phyloP scores from a whole-genome alignment of 352 stramenopile genomes.

The Phytopythium oedochilum region DNA sequence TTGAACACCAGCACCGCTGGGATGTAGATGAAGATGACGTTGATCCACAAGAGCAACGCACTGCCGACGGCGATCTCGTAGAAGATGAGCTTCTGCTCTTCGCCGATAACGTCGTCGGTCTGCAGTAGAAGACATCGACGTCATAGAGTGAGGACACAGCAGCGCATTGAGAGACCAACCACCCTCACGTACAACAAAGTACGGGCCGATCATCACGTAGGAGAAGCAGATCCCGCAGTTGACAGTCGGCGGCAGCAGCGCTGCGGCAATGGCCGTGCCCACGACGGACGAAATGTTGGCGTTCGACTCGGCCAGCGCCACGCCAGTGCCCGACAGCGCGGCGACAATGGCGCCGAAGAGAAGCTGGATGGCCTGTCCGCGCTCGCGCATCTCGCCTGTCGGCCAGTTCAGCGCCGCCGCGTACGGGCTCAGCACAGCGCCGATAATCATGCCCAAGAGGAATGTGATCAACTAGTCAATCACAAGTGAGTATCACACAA shows the following conservation, averaged over 20 bases:
- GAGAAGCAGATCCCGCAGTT: conserved; percentile 86
- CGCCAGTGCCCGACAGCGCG: conserved; percentile 65
- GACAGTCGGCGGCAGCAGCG: conserved; percentile 78
- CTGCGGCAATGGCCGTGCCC: conserved; percentile 81
- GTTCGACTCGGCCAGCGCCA: conserved; percentile 81
- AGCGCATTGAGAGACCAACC: too few species aligned
- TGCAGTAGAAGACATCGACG: conserved; percentile 4
- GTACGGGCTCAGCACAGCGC: conserved; percentile 73
- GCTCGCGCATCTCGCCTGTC: conserved; percentile 76
- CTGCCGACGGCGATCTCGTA: conserved; percentile 85
- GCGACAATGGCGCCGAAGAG: conserved; percentile 80
- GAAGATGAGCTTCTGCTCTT: conserved; percentile 83
- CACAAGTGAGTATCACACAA: not conserved
- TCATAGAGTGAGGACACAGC: not conserved
- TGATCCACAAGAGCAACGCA: conserved; percentile 82
- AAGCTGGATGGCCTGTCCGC: conserved; percentile 72
- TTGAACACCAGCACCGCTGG: conserved; percentile 87
- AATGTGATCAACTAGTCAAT: conserved; percentile 59
- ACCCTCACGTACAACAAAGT: conserved; percentile 74
- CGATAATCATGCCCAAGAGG: conserved; percentile 77
- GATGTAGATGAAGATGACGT: conserved; percentile 87
- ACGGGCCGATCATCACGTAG: conserved; percentile 81
- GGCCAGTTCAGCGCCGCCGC: conserved; percentile 75
- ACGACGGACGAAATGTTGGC: conserved; percentile 88
- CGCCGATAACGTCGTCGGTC: conserved; percentile 67